Evolutionary conservation across 352 stramenopile genomes (phyloP), one percentile per base, ranked within the genome.

Genomic region (Pythium rishiriense): DNA sequence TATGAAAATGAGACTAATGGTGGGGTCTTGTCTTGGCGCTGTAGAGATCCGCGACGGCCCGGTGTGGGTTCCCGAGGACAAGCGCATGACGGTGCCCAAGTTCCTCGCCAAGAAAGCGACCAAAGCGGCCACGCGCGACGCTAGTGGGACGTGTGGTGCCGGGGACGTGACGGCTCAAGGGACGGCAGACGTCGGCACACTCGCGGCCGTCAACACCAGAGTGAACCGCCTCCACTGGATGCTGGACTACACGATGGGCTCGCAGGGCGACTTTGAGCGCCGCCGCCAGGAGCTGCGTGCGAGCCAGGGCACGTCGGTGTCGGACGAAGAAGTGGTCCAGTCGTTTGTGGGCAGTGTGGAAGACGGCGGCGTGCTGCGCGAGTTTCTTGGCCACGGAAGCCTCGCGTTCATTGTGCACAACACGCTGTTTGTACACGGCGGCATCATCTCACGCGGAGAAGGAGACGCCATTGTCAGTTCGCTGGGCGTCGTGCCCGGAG

Each of bases 351-450:
- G 78, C 19, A 93, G 90, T 56, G 81, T 97, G 6, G 35, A 76
- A 19, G 55, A 77, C 1, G 83, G 85, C 46, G 93, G 93, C 12
- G 81, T 90, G 12, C 46, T 98, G 15, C 81, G 80, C 33, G 77
- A 97, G 66, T 98, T 96, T 72, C 73, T 98, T 35, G 50, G 89
- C 52, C 66, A 84, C 22, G 88, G 89, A 11, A 75, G 75, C 25
- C 79, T 98, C 19, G 91, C 85, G 35, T 93, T 87, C 49, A 70
- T 94, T 39, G 61, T 83, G 4, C 83, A 93, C 43, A 78, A 89
- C 53, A 97, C 91, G 56, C 76, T 98, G n/a, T 98, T 98, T 81
- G 86, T 97, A 42, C 93, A 98, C 57, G 93, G 93, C 31, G 93
- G 91, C 1, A 85, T 98, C 57, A 83, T 95, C 35, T 81, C 39